A percentile compares a stretch with the other conserved stretches of the same genome.
Evolutionary conservation across 257 asterid genomes (phyloP).

Genomic region (Scutellaria minor): DNA sequence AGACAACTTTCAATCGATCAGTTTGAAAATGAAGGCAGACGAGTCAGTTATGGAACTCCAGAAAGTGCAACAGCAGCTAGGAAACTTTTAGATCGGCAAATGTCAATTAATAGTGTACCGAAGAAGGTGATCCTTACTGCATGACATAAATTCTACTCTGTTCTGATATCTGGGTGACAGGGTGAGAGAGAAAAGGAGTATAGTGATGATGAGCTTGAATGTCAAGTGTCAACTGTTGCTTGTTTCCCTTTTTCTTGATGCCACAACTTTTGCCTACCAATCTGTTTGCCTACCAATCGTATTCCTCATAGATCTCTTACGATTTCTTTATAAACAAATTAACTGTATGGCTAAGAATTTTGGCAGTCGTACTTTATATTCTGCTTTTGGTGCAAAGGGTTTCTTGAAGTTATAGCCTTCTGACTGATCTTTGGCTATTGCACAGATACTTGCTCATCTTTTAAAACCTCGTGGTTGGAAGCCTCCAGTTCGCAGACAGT

Average conservation of each 20-base stretch:
- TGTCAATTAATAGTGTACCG: constrained; percentile 94
- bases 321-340: constrained; percentile 16
- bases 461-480: constrained; percentile 99
- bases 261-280: constrained; percentile 7
- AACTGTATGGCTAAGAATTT: not conserved
- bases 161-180: constrained; percentile 1
- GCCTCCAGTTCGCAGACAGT: constrained; percentile 97
- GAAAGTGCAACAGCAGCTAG: constrained; percentile 99
- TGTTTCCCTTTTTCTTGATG: not conserved
- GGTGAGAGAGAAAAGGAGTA: not conserved
- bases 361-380: not conserved
- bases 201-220: constrained; percentile 12
- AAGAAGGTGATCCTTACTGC: constrained; percentile 67
- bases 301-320: constrained; percentile 5
- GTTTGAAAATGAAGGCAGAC: constrained; percentile 97
- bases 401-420: constrained; percentile 25
- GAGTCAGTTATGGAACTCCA: constrained; percentile 98
- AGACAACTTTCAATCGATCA: constrained; percentile 99
- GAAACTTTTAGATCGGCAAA: constrained; percentile 93
- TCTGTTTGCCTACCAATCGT: too few relatives aligned
- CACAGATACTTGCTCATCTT: constrained; percentile 91
- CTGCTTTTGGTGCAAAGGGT: constrained; percentile 19
- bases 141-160: not conserved
- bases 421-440: constrained; percentile 26
- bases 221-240: constrained; percentile 1